Conservation (phyloP, 2,329 filamentous ascomycete genomes). For the Diaporthe nobilis region DNA sequence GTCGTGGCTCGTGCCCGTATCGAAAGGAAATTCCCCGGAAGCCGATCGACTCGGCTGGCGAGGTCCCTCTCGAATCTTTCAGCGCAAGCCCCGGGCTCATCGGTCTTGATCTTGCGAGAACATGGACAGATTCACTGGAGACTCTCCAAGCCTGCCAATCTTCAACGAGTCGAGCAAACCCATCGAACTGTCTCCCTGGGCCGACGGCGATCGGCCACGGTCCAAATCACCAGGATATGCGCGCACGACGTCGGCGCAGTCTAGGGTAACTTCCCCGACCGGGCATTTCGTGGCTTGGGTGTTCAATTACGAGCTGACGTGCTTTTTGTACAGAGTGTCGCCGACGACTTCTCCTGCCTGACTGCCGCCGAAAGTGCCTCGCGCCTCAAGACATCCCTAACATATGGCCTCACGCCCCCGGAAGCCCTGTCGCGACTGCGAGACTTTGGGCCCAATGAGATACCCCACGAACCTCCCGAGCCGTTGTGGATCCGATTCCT, state of each 20-base stretch:
- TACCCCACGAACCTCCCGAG: constrained; percentile 93
- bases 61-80: constrained; percentile 1
- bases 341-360: constrained; percentile 76
- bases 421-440: constrained; percentile 86
- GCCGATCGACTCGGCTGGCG: constrained; percentile 8
- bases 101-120: constrained; percentile 11
- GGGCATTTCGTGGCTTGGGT: not conserved
- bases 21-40: not conserved
- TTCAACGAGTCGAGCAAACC: constrained; percentile 40
- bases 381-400: constrained; percentile 85
- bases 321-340: constrained; percentile 59
- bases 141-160: constrained; percentile 39
- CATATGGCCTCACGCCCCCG: constrained; percentile 82
- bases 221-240: constrained; percentile 54
- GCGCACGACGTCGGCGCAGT: constrained; percentile 69
- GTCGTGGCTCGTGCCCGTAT: constrained; percentile 31
- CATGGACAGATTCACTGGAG: constrained; percentile 42
- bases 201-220: constrained; percentile 52
- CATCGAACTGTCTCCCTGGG: constrained; percentile 42
- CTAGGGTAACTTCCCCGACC: constrained; percentile 59
- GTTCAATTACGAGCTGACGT: constrained; percentile 22
- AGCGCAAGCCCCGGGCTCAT: not conserved
- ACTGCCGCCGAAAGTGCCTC: constrained; percentile 84
- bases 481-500: constrained; percentile 95
- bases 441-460: constrained; percentile 91